Base-by-base conservation (phyloP, 371 early-diverging fungal species). In the Lichtheimia corymbifera region DNA sequence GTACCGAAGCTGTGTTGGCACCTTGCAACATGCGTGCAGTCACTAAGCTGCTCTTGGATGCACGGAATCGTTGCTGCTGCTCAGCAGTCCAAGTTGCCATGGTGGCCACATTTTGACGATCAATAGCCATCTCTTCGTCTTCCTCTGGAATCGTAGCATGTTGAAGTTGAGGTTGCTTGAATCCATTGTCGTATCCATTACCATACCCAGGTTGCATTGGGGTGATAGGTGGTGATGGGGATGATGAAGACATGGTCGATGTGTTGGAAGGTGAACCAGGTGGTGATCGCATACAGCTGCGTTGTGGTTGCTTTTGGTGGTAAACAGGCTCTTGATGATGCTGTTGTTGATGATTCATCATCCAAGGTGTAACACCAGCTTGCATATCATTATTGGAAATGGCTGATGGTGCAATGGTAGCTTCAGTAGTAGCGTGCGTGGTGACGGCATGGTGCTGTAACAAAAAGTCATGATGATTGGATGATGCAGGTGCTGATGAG, bases 121-220 rank as follows among this genome's bases (percentile, higher is more conserved):
- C 47, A 2, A 22, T 0, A 27, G 64, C 55, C 55, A 66, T 55
- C 14, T 69, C 68, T 18, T 79, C 82, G 28, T 79, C 79, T 59
- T 81, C 82, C 59, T 81, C 82, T 13, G 74, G 77, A 45, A 81
- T 81, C 2, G 82, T 67, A 14, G 75, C 73, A 22, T 72, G 67
- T 2, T 73, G 66, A 11, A 18, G 47, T 5, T 47, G n/a, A n/a
- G 53, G 50, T 15, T 18, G 43, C 25, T 47, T 18, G 14, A 45
- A 24, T 14, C 27, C 13, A 2, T 52, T 15, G 5, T 52, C 44
- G 35, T 55, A 25, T 28, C 40, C 24, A 28, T 40, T 54, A 1
- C 49, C 40, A 47, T n/a, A n/a, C 59, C 18, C 47, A 47, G 47
- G 13, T 27, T 44, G 55, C 67, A 66, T 70, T 13, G 74, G 72